A percentile compares a stretch with the other conserved stretches of the same genome.
Evolutionary conservation across 129 eudicot genomes (phyloP).

Genomic region (Lactuca saligna): DNA sequence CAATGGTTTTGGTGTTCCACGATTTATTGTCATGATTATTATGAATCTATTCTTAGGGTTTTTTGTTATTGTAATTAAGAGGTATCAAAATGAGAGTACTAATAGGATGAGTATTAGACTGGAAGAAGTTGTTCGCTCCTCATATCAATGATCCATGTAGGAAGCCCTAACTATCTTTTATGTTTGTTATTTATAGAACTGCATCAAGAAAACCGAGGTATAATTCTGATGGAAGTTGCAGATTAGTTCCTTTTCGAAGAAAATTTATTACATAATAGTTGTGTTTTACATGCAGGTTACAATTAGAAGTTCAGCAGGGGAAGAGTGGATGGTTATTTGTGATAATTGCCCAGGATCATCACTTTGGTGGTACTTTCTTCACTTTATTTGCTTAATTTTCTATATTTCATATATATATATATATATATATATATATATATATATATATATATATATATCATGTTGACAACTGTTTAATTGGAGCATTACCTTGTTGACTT

Average conservation of each 20-base stretch:
- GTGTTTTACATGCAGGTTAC: conserved; percentile 49
- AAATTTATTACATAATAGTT: not conserved
- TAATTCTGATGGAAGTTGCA: not conserved
- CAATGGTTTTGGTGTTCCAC: conserved; percentile 22
- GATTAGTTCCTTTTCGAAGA: not conserved
- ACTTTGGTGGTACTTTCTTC: too few species aligned
- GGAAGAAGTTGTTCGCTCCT: conserved; percentile 70
- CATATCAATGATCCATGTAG: conserved; percentile 66
- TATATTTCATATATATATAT: too few species aligned
- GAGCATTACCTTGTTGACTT: too few species aligned
- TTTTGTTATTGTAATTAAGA: conserved; percentile 44
- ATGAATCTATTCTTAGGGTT: not conserved
- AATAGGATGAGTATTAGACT: conserved; percentile 74
- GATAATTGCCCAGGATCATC: too few species aligned
- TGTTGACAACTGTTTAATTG: too few species aligned
- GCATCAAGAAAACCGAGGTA: conserved; percentile 78
- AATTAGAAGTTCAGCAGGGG: conserved; percentile 84
- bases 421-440: too few species aligned
- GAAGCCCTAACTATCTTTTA: conserved; percentile 80
- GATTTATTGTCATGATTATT: not conserved
- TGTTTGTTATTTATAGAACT: conserved; percentile 75
- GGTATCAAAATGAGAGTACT: conserved; percentile 51
- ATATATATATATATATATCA: too few species aligned
- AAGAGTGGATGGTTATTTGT: conserved; percentile 63
- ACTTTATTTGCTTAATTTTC: too few species aligned